A percentile compares a stretch with the other conserved stretches of the same genome.
These are phyloP conservation scores for Micractinium conductrix DNA, from an alignment of 139 green algal species.

Conservation along the genomic window DNA sequence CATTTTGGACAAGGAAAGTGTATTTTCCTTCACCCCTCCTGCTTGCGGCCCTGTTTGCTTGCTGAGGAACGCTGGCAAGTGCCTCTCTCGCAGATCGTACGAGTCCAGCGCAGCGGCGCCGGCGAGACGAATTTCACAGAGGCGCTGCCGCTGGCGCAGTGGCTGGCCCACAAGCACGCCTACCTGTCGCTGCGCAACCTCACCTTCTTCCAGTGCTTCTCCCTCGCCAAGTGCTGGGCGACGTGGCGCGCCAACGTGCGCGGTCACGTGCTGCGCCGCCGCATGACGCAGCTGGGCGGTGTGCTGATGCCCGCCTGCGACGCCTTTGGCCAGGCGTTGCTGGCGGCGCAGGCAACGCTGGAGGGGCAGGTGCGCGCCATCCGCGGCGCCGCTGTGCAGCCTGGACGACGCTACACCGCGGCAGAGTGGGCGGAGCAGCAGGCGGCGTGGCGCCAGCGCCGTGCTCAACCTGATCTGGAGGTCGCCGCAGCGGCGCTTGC, in stretches of 20 bases:
- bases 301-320: neutral
- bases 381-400: neutral
- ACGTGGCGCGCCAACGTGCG: neutral
- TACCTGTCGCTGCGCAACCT: conserved; percentile 10
- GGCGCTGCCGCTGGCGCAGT: neutral
- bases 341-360: neutral
- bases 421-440: conserved; percentile 25
- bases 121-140: no score
- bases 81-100: no score
- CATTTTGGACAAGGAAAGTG: no score
- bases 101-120: no score
- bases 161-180: neutral
- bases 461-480: conserved; percentile 11
- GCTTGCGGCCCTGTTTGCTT: no score
- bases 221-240: conserved; percentile 1
- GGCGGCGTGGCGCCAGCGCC: neutral
- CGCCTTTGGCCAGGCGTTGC: neutral
- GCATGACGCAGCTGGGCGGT: neutral
- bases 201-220: conserved; percentile 6
- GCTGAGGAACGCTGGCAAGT: no score
- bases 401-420: neutral
- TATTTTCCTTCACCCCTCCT: no score
- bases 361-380: neutral
- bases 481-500: neutral
- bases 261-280: neutral